Evolutionary conservation across 257 asterid genomes (phyloP).

Genomic region (Solanum piurae): DNA sequence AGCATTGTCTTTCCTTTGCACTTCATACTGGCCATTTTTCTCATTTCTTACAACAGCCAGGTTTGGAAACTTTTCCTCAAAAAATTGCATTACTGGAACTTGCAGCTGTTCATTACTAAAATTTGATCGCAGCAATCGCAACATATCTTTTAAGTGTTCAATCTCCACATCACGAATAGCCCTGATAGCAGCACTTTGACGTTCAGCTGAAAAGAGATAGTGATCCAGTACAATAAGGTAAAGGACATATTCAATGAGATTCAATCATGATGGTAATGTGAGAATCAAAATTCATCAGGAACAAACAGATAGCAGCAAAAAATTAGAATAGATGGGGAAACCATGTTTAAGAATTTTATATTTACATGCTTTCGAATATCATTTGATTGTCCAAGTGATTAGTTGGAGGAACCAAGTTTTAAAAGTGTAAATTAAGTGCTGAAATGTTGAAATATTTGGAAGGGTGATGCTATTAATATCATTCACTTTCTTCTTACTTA

Average conservation of each 20-base stretch:
- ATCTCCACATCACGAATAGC: conserved; percentile 78
- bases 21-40: conserved; percentile 48
- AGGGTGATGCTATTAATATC: neutral
- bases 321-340: neutral
- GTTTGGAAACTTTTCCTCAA: conserved; percentile 58
- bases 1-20: conserved; percentile 40
- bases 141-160: conserved; percentile 47
- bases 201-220: conserved; percentile 49
- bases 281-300: neutral
- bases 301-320: neutral
- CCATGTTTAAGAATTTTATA: neutral
- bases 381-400: neutral
- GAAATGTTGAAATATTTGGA: neutral
- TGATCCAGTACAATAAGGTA: neutral
- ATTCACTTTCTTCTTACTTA: neutral
- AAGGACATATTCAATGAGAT: neutral
- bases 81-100: conserved; percentile 54
- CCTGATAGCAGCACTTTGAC: conserved; percentile 67
- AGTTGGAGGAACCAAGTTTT: neutral
- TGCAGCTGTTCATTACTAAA: conserved; percentile 50
- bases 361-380: neutral
- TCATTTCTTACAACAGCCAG: conserved; percentile 33
- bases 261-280: neutral
- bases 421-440: neutral
- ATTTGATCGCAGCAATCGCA: conserved; percentile 48